Evolutionary conservation across 129 eudicot genomes (phyloP).

Genomic region (Ambrosia trifida): DNA sequence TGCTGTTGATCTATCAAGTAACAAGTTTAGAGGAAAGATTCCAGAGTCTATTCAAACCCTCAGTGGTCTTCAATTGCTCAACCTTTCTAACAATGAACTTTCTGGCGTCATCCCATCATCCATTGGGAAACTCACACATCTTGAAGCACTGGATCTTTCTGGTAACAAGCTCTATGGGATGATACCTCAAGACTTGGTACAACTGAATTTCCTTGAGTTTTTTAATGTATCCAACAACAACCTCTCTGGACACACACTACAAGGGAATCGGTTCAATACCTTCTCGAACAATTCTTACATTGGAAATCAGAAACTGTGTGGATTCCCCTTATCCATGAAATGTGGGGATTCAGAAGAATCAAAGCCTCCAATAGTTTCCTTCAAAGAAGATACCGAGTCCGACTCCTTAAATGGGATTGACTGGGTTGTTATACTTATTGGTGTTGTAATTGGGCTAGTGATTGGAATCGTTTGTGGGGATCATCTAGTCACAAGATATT

Average conservation of each 20-base stretch:
- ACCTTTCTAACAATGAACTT: constrained; percentile 41
- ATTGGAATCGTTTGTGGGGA: constrained; percentile 26
- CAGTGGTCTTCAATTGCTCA: constrained; percentile 22
- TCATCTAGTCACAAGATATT: background rate
- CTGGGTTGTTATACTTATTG: constrained; percentile 24
- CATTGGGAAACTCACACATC: constrained; percentile 18
- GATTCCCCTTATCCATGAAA: background rate
- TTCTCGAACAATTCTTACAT: background rate
- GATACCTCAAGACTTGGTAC: background rate
- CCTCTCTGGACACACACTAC: background rate
- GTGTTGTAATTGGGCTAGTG: constrained; percentile 19
- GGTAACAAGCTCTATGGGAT: background rate
- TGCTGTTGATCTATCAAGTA: constrained; percentile 40
- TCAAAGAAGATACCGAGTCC: background rate
- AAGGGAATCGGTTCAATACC: background rate
- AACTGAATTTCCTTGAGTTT: background rate
- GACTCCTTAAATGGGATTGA: constrained; percentile 16
- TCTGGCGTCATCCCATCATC: constrained; percentile 17
- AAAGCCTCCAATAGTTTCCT: background rate
- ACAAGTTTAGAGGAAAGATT: constrained; percentile 33
- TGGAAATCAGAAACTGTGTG: background rate
- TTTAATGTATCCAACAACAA: constrained; percentile 4
- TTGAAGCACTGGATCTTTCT: background rate
- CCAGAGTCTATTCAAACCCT: constrained; percentile 31
- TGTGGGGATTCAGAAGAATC: background rate